A percentile compares a stretch with the other conserved stretches of the same genome.
These are phyloP conservation scores for Phialophora chinensis DNA, from an alignment of 2,329 filamentous ascomycete species.

Conservation along the genomic window DNA sequence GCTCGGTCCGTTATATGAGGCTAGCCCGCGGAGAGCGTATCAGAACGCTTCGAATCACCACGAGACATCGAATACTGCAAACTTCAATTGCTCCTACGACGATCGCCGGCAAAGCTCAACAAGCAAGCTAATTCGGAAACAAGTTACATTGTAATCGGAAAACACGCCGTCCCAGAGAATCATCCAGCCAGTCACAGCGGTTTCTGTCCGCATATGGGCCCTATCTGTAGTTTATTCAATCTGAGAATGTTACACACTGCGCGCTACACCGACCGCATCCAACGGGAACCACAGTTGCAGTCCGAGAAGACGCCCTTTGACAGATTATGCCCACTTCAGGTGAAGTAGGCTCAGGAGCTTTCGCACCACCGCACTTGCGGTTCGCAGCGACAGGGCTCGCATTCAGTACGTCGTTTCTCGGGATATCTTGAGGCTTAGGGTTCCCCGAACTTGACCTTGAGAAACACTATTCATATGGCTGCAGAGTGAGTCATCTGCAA, in stretches of 20 bases:
- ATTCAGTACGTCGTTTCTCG: not conserved
- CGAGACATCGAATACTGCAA: constrained; percentile 2
- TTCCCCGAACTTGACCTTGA: not conserved
- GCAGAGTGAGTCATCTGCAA: not conserved
- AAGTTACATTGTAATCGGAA: too few species aligned
- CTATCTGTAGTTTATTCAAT: not conserved
- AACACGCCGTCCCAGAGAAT: not conserved
- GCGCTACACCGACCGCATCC: not conserved
- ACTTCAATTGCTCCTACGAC: not conserved
- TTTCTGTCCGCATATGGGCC: not conserved
- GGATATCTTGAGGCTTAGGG: not conserved
- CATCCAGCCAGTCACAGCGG: not conserved
- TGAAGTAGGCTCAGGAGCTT: not conserved
- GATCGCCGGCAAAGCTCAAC: not conserved
- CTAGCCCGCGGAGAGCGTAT: not conserved
- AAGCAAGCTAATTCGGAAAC: too few species aligned
- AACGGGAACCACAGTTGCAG: not conserved
- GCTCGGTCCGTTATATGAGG: not conserved
- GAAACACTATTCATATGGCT: not conserved
- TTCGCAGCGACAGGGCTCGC: not conserved
- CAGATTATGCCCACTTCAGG: not conserved
- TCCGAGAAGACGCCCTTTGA: not conserved
- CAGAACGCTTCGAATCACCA: not conserved
- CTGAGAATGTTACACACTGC: not conserved
- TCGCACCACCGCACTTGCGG: not conserved